Percentiles rank a stretch among this genome's conserved stretches.
These are phyloP conservation scores for Aspergillus sp. DNA, from an alignment of 2,329 filamentous ascomycete species.

Conservation along the genomic window DNA sequence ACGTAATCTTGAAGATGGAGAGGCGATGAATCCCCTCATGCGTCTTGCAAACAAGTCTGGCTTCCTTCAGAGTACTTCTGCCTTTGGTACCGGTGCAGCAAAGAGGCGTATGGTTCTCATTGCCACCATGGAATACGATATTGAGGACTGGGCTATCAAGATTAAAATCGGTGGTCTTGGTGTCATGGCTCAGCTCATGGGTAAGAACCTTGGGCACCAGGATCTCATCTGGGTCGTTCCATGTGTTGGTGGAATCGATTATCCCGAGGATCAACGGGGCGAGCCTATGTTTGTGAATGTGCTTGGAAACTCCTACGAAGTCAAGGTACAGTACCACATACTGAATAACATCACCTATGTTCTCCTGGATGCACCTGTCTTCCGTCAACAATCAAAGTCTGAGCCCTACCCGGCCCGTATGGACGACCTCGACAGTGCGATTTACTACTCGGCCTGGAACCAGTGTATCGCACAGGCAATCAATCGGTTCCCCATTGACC, in stretches of 20 bases:
- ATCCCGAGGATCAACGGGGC: conserved; percentile 55
- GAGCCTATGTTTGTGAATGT: conserved; percentile 61
- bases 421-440: conserved; percentile 64
- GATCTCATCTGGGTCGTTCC: conserved; percentile 63
- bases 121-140: conserved; percentile 68
- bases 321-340: conserved; percentile 60
- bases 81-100: conserved; percentile 27
- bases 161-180: conserved; percentile 68
- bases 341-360: conserved; percentile 65
- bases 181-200: conserved; percentile 68
- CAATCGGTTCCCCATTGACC: conserved; percentile 57
- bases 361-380: conserved; percentile 62
- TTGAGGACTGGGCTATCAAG: conserved; percentile 65
- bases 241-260: conserved; percentile 60
- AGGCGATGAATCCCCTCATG: conserved; percentile 29
- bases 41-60: conserved; percentile 30
- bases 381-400: conserved; percentile 58
- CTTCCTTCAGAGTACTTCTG: conserved; percentile 32
- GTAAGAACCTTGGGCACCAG: conserved; percentile 59
- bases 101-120: conserved; percentile 56
- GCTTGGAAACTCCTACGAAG: conserved; percentile 56
- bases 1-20: conserved; percentile 16
- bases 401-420: conserved; percentile 64
- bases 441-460: conserved; percentile 68
- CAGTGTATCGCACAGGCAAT: conserved; percentile 63